phyloP scores from a whole-genome alignment of 768 basidiomycete genomes.

The Lactarius sanguifluus region DNA sequence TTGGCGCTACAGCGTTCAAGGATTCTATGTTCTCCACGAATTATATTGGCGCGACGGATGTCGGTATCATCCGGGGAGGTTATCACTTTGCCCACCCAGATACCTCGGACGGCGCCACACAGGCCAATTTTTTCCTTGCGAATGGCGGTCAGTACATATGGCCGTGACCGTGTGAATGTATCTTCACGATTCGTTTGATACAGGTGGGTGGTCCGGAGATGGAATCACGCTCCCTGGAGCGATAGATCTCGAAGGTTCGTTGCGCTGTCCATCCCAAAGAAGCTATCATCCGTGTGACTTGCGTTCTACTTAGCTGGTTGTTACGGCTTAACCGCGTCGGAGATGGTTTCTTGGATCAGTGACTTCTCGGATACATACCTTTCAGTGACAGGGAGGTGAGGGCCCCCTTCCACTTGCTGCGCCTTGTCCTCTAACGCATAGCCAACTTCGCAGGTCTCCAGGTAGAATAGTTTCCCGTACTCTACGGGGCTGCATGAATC shows the following conservation, averaged over 20 bases:
- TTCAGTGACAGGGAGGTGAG: constrained; percentile 47
- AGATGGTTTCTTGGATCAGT: constrained; percentile 61
- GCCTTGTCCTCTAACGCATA: background rate
- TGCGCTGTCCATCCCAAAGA: background rate
- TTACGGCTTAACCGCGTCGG: constrained; percentile 51
- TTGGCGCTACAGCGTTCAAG: constrained; percentile 35
- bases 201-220: constrained; percentile 56
- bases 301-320: constrained; percentile 39
- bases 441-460: constrained; percentile 38
- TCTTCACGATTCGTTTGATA: background rate
- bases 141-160: constrained; percentile 30
- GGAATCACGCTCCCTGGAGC: constrained; percentile 64
- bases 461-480: constrained; percentile 33
- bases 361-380: constrained; percentile 64
- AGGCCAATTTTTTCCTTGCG: constrained; percentile 58
- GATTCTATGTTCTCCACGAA: constrained; percentile 48
- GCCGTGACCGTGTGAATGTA: background rate
- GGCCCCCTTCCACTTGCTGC: background rate
- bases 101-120: constrained; percentile 54
- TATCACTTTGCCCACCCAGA: constrained; percentile 66
- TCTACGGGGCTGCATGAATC: background rate
- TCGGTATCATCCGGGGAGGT: constrained; percentile 56
- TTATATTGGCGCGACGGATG: constrained; percentile 57
- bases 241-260: constrained; percentile 60
- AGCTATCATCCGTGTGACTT: background rate